These are phyloP conservation scores for Paxillus rubicundulus DNA, from an alignment of 768 basidiomycete species.

Conservation along the genomic window DNA sequence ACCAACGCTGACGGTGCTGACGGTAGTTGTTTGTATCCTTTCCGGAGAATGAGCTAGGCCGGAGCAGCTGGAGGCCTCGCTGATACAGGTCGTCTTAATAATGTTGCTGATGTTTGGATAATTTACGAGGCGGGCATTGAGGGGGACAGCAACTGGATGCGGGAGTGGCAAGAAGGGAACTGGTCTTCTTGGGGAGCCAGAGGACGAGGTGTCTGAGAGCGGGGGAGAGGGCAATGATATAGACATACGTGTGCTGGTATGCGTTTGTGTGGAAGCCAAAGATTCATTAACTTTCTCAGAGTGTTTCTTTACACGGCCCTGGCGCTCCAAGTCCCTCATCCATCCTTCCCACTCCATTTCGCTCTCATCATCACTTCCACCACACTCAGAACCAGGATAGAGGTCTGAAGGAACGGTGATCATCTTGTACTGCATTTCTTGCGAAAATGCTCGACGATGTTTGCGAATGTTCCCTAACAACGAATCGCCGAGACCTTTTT, in stretches of 20 bases:
- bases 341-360: slow-evolving; percentile 70
- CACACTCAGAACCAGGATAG: slow-evolving; percentile 31
- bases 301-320: slow-evolving; percentile 21
- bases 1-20: slow-evolving; percentile 29
- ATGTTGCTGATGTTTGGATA: slow-evolving; percentile 26
- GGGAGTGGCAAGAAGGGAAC: slow-evolving; percentile 13
- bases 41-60: slow-evolving; percentile 8
- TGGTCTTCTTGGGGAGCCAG: slow-evolving; percentile 20
- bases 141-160: neutral
- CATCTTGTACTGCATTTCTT: slow-evolving; percentile 23
- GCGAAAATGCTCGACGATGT: slow-evolving; percentile 22
- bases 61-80: neutral
- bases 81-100: slow-evolving; percentile 6
- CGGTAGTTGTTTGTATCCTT: slow-evolving; percentile 8
- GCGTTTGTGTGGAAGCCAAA: neutral
- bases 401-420: neutral
- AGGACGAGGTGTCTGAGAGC: slow-evolving; percentile 25
- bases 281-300: neutral
- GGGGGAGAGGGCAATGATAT: slow-evolving; percentile 26
- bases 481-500: slow-evolving; percentile 18
- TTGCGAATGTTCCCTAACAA: slow-evolving; percentile 20
- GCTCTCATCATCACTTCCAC: slow-evolving; percentile 41
- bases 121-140: neutral
- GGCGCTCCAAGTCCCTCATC: slow-evolving; percentile 54
- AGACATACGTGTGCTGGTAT: neutral